A percentile compares a stretch with the other conserved stretches of the same genome.
phyloP scores from a whole-genome alignment of 169 alveolate genomes.

The Eimeria sp. region DNA sequence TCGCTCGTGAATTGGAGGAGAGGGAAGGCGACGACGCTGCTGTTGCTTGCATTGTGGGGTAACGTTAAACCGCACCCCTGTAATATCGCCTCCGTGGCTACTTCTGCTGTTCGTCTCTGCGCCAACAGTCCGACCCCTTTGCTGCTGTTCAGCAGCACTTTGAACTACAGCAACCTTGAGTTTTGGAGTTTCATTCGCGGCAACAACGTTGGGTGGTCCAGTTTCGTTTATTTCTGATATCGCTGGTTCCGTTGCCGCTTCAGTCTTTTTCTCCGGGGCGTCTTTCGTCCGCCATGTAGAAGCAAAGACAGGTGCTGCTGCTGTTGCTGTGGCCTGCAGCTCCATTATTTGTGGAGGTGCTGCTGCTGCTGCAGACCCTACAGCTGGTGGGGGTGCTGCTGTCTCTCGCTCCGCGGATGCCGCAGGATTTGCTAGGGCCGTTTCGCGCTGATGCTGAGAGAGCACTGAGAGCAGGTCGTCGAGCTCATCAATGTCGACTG shows the following conservation, averaged over 20 bases:
- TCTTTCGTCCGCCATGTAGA: background rate
- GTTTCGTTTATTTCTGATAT: background rate
- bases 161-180: background rate
- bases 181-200: background rate
- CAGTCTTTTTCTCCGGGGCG: background rate
- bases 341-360: background rate
- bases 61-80: background rate
- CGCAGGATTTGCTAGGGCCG: slow-evolving; percentile 1
- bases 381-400: slow-evolving; percentile 28
- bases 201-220: background rate
- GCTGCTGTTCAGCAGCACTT: background rate
- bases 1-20: slow-evolving; percentile 74
- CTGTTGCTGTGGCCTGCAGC: background rate
- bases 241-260: background rate
- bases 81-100: background rate
- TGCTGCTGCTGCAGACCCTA: slow-evolving; percentile 29
- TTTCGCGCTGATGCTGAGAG: slow-evolving; percentile 42
- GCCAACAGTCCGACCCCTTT: background rate
- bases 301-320: slow-evolving; percentile 5
- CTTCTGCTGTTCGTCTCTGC: slow-evolving; percentile 27
- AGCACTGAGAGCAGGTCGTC: slow-evolving; percentile 65
- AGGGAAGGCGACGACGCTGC: slow-evolving; percentile 50
- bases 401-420: slow-evolving; percentile 11
- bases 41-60: slow-evolving; percentile 1
- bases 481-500: slow-evolving; percentile 50